Conservation (phyloP, 2,329 filamentous ascomycete species). For the Trichoderma atroviride region DNA sequence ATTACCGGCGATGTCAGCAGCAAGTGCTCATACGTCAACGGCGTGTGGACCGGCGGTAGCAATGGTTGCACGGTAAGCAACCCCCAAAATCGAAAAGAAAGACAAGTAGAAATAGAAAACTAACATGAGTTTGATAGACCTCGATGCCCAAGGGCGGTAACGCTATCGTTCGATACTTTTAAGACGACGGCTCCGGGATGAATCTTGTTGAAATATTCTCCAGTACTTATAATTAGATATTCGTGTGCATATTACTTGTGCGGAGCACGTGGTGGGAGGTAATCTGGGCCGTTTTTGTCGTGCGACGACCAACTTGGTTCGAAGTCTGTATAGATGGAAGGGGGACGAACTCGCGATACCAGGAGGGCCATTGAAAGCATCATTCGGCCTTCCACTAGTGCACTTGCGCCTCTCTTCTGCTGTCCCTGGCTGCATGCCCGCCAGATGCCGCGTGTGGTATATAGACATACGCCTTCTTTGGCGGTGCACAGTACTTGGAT, state of each 20-base stretch:
- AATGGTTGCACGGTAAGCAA: constrained; percentile 80
- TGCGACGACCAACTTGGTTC: neutral
- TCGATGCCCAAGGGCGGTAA: constrained; percentile 45
- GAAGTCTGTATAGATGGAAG: neutral
- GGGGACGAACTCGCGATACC: constrained; percentile 9
- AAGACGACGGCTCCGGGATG: constrained; percentile 30
- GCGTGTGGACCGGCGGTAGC: constrained; percentile 59
- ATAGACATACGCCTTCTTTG: constrained; percentile 9
- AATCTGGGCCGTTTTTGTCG: neutral
- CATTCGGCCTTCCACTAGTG: constrained; percentile 20
- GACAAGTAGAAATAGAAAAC: neutral
- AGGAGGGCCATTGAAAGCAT: neutral
- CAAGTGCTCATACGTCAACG: constrained; percentile 67
- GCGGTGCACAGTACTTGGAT: constrained; percentile 9
- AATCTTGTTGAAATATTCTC: constrained; percentile 22
- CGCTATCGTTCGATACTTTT: constrained; percentile 51
- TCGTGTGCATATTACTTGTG: constrained; percentile 41
- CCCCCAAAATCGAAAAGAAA: neutral
- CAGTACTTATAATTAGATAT: constrained; percentile 38
- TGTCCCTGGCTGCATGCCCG: constrained; percentile 3
- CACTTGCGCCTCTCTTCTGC: constrained; percentile 20
- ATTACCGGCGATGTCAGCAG: constrained; percentile 66
- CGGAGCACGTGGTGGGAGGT: constrained; percentile 27
- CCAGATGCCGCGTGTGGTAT: constrained; percentile 11
- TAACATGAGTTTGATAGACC: constrained; percentile 43